Base-by-base conservation (phyloP, 495 filamentous ascomycete genomes). In the Thermothielavioides terrestris region DNA sequence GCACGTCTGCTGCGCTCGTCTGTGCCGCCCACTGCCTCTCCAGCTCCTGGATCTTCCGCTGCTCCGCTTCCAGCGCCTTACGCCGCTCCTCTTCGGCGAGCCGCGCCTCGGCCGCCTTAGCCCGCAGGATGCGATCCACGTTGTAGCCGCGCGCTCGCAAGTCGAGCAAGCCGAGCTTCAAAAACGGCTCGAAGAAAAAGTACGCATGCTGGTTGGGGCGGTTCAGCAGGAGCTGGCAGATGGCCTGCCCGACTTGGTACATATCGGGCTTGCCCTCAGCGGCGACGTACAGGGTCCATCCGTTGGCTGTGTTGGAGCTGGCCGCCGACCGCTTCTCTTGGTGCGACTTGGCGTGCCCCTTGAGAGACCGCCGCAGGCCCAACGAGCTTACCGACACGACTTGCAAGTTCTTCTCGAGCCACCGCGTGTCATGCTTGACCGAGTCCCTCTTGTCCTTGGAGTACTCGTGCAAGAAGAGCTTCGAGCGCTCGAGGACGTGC, bases 141-240 rank as follows among this genome's bases (percentile, higher is more conserved):
- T 99, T 97, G 68, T 92, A 95, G 4, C 92, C 92, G 49, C 89
- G 85, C 20, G 75, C 76, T 57, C 82, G 81, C 9, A 99, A 70
- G 52, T 88, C 79, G 31, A 82, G 71, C 10, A 99, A 70, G 52
- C 86, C 85, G 45, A 76, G 65, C 56, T 83, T 87, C 27, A 99
- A 68, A 46, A 99, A 80, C 54, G 84, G 88, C 62, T 95, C 90
- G 28, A 99, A 75, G 15, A 89, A 85, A 50, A 96, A 72, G 56
- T 81, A 86, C 4, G 88, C 86, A 53, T 92, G 84, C 54, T 89
- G 84, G 59, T 84, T 86, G 4, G 90, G 88, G n/a, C 88, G 79
- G 41, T 79, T 76, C 34, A 99, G 72, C 42, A 99, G 73, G 23
- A 94, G 60, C 57, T 79, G 77, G 43, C 88, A 85, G 15, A 99